These are phyloP conservation scores for Nakataea oryzae DNA, from an alignment of 2,329 filamentous ascomycete species.

Conservation along the genomic window DNA sequence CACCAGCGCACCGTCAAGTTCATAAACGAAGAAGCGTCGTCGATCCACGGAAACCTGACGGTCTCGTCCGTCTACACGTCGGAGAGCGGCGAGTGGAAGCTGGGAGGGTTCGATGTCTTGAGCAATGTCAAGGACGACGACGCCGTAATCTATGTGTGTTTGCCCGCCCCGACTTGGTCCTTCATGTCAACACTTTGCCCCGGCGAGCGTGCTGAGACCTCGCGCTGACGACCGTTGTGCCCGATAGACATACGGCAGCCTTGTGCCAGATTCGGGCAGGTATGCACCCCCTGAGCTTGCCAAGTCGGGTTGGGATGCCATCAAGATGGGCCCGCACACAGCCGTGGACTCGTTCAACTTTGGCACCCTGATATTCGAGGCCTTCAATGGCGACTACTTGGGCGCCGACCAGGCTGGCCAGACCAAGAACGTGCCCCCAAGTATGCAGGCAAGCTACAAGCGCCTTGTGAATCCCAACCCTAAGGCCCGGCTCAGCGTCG, in stretches of 20 bases:
- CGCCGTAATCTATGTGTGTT: constrained; percentile 69
- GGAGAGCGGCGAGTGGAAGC: constrained; percentile 95
- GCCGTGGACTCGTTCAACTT: constrained; percentile 84
- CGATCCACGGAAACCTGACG: constrained; percentile 79
- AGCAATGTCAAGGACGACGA: constrained; percentile 96
- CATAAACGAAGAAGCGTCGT: constrained; percentile 86
- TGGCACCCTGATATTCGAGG: constrained; percentile 76
- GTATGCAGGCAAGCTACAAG: constrained; percentile 87
- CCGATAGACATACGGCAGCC: constrained; percentile 66
- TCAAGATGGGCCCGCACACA: constrained; percentile 71
- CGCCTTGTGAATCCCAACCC: constrained; percentile 80
- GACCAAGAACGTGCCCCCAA: constrained; percentile 74
- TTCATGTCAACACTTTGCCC: constrained; percentile 1
- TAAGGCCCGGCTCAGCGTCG: constrained; percentile 74
- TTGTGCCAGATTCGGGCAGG: constrained; percentile 73
- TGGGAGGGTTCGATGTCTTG: constrained; percentile 85
- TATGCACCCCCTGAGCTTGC: constrained; percentile 83
- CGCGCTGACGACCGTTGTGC: background rate
- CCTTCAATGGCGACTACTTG: constrained; percentile 77
- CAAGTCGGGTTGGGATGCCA: constrained; percentile 80
- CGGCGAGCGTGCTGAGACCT: background rate
- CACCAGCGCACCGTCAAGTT: constrained; percentile 80
- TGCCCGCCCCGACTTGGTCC: constrained; percentile 6
- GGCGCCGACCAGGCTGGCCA: constrained; percentile 73
- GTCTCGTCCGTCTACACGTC: constrained; percentile 85